These are phyloP conservation scores for Fraxinus cuspidata DNA, from an alignment of 257 asterid genomes.

Conservation along the genomic window DNA sequence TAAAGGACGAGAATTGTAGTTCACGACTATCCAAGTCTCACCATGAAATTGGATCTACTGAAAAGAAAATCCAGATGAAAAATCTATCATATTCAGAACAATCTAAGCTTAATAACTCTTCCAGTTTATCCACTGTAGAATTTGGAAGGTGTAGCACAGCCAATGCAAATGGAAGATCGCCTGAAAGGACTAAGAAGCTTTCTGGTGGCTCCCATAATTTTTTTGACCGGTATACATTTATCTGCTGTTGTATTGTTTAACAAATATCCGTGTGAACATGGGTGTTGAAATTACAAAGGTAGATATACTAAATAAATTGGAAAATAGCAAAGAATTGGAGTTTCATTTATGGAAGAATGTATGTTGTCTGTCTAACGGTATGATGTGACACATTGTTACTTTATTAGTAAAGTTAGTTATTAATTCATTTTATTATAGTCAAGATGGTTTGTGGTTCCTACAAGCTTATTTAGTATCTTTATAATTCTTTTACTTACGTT, in stretches of 20 bases:
- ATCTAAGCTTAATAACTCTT: slow-evolving; percentile 28
- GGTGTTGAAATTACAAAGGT: background rate
- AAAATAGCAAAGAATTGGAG: background rate
- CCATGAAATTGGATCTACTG: slow-evolving; percentile 34
- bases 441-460: background rate
- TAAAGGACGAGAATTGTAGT: slow-evolving; percentile 37
- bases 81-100: slow-evolving; percentile 35
- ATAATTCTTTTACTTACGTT: background rate
- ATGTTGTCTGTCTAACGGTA: background rate
- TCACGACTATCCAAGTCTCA: slow-evolving; percentile 37
- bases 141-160: slow-evolving; percentile 34
- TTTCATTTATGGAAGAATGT: background rate
- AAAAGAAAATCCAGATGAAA: slow-evolving; percentile 34
- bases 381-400: background rate
- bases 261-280: slow-evolving; percentile 14
- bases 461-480: background rate
- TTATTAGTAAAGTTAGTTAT: background rate
- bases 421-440: background rate
- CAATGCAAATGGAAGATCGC: slow-evolving; percentile 38
- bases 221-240: slow-evolving; percentile 66
- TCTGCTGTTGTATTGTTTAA: slow-evolving; percentile 15
- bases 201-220: slow-evolving; percentile 48
- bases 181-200: slow-evolving; percentile 51
- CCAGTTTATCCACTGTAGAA: slow-evolving; percentile 35
- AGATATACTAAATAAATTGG: background rate